A percentile compares a stretch with the other conserved stretches of the same genome.
Conservation (phyloP, 495 filamentous ascomycete species). For the Neurospora terricola region DNA sequence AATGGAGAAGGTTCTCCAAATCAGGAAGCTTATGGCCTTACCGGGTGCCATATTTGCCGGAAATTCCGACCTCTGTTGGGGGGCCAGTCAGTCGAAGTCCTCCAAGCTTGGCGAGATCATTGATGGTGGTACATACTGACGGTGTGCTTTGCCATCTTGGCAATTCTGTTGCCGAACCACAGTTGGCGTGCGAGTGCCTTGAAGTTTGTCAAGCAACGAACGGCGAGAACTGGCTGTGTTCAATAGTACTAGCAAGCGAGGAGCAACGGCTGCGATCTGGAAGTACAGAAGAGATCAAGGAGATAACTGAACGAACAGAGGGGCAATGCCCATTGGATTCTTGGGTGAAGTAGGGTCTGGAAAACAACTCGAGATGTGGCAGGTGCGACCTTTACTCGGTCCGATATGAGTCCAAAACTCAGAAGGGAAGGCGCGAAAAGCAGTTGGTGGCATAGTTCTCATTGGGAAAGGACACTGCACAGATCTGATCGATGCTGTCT, state of each 20-base stretch:
- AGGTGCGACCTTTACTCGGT: not conserved
- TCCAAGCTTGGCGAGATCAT: not conserved
- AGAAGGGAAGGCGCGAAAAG: not conserved
- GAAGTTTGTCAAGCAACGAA: not conserved
- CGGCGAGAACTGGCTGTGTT: not conserved
- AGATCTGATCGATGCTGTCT: not conserved
- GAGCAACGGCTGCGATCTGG: not conserved
- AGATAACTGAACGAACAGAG: not conserved
- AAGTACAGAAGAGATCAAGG: not conserved
- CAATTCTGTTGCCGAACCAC: not conserved
- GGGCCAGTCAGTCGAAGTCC: not conserved
- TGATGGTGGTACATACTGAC: slow-evolving; percentile 1
- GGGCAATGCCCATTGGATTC: not conserved
- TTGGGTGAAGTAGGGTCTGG: not conserved
- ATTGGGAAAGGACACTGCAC: not conserved
- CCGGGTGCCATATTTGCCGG: slow-evolving; percentile 12
- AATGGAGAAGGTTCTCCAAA: not conserved
- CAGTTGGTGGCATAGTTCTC: not conserved
- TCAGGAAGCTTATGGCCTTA: not conserved
- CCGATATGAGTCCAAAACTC: not conserved
- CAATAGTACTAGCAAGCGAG: not conserved
- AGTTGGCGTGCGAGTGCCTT: not conserved
- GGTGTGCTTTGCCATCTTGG: slow-evolving; percentile 11
- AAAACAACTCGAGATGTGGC: not conserved
- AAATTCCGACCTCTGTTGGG: slow-evolving; percentile 10